These are phyloP conservation scores for Keithomyces neogunnii DNA, from an alignment of 2,329 filamentous ascomycete genomes.

Conservation along the genomic window DNA sequence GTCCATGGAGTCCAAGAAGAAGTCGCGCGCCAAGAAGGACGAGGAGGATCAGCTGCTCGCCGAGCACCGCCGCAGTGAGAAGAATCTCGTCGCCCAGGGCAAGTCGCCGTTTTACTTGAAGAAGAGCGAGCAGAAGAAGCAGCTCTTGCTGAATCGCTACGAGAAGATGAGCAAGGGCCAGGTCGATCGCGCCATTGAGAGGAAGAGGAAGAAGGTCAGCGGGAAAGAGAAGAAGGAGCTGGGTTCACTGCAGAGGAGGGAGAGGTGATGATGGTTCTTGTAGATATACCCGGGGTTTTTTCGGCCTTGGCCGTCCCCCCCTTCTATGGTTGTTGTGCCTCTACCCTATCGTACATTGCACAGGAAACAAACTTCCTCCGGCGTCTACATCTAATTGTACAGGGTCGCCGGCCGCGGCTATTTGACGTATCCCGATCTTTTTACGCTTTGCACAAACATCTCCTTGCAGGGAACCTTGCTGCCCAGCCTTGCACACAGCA, in stretches of 20 bases:
- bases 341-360: background rate
- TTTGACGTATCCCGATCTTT: constrained; percentile 22
- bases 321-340: background rate
- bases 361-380: too few species aligned
- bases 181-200: constrained; percentile 75
- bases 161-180: constrained; percentile 77
- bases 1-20: constrained; percentile 71
- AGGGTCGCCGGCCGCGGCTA: background rate
- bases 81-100: constrained; percentile 74
- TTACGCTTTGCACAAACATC: constrained; percentile 59
- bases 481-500: constrained; percentile 80
- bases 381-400: background rate
- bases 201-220: constrained; percentile 81
- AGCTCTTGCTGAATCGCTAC: constrained; percentile 70
- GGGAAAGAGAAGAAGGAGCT: constrained; percentile 76
- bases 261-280: background rate
- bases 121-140: constrained; percentile 83
- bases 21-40: constrained; percentile 61
- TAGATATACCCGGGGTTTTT: too few species aligned
- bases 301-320: background rate
- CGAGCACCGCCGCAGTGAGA: constrained; percentile 75
- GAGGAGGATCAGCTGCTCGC: constrained; percentile 60
- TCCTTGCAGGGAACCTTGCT: constrained; percentile 74
- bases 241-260: constrained; percentile 27
- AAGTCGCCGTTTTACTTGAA: constrained; percentile 94